A percentile compares a stretch with the other conserved stretches of the same genome.
phyloP scores from a whole-genome alignment of 345 rosid species.

The Boechera retrofracta region DNA sequence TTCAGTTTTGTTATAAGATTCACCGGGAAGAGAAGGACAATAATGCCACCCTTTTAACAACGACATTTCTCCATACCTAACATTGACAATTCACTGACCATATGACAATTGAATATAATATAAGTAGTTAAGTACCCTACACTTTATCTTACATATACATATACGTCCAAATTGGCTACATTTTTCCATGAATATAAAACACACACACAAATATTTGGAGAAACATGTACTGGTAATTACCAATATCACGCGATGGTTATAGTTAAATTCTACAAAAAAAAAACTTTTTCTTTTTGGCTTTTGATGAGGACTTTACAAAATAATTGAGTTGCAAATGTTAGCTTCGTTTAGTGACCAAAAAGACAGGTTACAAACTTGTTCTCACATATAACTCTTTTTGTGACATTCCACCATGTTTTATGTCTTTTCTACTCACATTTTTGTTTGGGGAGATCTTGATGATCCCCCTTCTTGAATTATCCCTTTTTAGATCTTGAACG shows the following conservation, averaged over 20 bases:
- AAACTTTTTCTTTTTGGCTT: neutral
- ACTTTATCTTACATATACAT: neutral
- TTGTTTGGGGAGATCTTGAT: constrained; percentile 21
- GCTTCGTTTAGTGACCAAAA: constrained; percentile 18
- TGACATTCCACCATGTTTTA: constrained; percentile 18
- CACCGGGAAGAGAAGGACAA: constrained; percentile 15
- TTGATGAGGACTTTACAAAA: constrained; percentile 16
- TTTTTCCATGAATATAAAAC: neutral
- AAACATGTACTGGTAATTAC: neutral
- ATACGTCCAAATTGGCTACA: constrained; percentile 6
- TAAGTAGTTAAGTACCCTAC: constrained; percentile 20
- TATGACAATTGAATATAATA: constrained; percentile 15
- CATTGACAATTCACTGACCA: constrained; percentile 43
- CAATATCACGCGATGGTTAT: neutral
- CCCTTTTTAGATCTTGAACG: constrained; percentile 12
- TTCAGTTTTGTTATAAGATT: constrained; percentile 18
- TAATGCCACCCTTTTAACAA: constrained; percentile 40
- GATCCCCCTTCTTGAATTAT: constrained; percentile 25
- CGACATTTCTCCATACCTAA: constrained; percentile 43
- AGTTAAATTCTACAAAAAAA: neutral
- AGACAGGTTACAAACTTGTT: constrained; percentile 31
- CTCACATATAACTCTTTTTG: constrained; percentile 19
- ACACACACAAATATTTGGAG: constrained; percentile 12
- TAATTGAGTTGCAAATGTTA: constrained; percentile 33
- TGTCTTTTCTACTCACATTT: neutral